Percentiles rank a stretch among this genome's conserved stretches.
Evolutionary conservation across 805 yeast genomes (phyloP).

Genomic region (Candida verbasci): DNA sequence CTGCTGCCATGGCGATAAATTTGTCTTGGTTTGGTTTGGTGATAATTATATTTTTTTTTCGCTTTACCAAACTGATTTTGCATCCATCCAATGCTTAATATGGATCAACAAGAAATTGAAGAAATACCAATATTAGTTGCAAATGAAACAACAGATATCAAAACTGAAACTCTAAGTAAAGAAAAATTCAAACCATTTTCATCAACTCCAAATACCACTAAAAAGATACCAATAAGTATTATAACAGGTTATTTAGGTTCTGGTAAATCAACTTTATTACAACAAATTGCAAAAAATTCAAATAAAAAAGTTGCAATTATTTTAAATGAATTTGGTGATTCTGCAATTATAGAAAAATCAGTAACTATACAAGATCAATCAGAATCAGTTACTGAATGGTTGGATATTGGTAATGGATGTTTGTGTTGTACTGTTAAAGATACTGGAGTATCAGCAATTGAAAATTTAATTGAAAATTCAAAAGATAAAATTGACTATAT

Average conservation of each 20-base stretch:
- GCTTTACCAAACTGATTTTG: no score
- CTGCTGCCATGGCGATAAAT: no score
- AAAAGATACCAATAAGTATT: slow-evolving; percentile 83
- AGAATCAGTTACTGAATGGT: slow-evolving; percentile 79
- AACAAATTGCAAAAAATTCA: slow-evolving; percentile 66
- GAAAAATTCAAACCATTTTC: slow-evolving; percentile 3
- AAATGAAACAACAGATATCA: not conserved
- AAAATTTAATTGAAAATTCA: slow-evolving; percentile 68
- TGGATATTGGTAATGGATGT: slow-evolving; percentile 95
- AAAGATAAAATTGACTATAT: slow-evolving; percentile 82
- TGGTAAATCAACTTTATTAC: slow-evolving; percentile 86
- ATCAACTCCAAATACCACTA: slow-evolving; percentile 6
- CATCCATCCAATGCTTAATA: no score
- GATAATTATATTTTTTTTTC: not conserved
- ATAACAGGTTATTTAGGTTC: slow-evolving; percentile 94
- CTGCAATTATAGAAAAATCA: slow-evolving; percentile 84
- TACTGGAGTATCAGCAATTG: slow-evolving; percentile 92
- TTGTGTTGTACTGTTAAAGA: slow-evolving; percentile 95
- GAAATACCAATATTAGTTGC: slow-evolving; percentile 4
- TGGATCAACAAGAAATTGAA: slow-evolving; percentile 1
- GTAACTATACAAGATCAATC: slow-evolving; percentile 58
- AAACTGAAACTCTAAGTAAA: not conserved
- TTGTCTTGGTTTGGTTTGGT: no score
- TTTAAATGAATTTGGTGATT: slow-evolving; percentile 87
- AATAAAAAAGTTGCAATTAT: slow-evolving; percentile 81